Conservation (phyloP, 805 yeast species). For the Kazachstania viticola region DNA sequence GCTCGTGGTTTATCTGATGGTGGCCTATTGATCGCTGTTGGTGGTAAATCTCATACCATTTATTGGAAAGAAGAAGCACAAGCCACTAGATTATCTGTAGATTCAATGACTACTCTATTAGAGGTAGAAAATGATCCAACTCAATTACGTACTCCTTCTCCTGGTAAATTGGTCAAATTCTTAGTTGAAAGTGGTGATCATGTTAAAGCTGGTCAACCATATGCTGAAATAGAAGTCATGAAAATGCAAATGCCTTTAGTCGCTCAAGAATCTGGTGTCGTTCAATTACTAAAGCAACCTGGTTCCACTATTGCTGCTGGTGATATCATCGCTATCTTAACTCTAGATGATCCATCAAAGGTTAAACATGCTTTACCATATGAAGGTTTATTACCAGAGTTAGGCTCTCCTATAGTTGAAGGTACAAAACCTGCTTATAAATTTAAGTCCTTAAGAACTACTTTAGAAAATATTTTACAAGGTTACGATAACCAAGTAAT, state of each 20-base stretch:
- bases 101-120: slow-evolving; percentile 84
- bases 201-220: slow-evolving; percentile 80
- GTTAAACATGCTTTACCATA: slow-evolving; percentile 94
- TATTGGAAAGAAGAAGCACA: slow-evolving; percentile 98
- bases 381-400: slow-evolving; percentile 84
- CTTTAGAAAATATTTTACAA: slow-evolving; percentile 65
- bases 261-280: slow-evolving; percentile 87
- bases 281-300: slow-evolving; percentile 91
- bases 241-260: slow-evolving; percentile 98
- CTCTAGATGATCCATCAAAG: slow-evolving; percentile 92
- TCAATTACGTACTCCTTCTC: slow-evolving; percentile 96
- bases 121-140: slow-evolving; percentile 98
- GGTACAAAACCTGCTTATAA: slow-evolving; percentile 80
- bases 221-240: slow-evolving; percentile 98
- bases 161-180: slow-evolving; percentile 92
- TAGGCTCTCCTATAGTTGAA: slow-evolving; percentile 70
- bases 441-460: slow-evolving; percentile 44
- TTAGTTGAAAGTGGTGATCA: slow-evolving; percentile 95
- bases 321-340: slow-evolving; percentile 88
- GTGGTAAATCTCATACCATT: slow-evolving; percentile 87
- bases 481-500: slow-evolving; percentile 96
- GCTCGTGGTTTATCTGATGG: slow-evolving; percentile 90
- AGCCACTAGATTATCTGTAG: slow-evolving; percentile 89
- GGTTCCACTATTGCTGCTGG: slow-evolving; percentile 97
- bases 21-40: slow-evolving; percentile 77